Evolutionary conservation across 2,329 filamentous ascomycete genomes (phyloP).

Genomic region (Aciculosporium take): DNA sequence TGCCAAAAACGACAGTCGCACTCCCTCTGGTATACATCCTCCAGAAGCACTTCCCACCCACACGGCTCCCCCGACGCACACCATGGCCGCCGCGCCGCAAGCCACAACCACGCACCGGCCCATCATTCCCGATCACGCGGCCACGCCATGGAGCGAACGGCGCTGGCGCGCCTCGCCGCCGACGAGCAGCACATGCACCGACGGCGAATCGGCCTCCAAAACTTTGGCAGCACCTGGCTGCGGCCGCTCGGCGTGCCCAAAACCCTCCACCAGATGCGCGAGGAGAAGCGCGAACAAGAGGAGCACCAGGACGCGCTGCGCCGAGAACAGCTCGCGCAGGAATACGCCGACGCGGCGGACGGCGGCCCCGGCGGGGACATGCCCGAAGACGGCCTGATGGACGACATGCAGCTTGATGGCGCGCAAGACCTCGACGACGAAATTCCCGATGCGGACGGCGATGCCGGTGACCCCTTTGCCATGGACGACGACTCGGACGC

Average conservation of each 20-base stretch:
- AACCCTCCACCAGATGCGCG: slow-evolving; percentile 76
- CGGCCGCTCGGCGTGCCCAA: slow-evolving; percentile 78
- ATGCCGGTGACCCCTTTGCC: slow-evolving; percentile 32
- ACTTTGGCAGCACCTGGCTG: slow-evolving; percentile 83
- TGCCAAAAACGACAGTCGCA: slow-evolving; percentile 39
- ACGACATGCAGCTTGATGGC: slow-evolving; percentile 41
- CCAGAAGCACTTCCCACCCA: slow-evolving; percentile 33
- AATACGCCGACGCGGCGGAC: slow-evolving; percentile 58
- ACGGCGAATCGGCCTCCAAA: slow-evolving; percentile 67
- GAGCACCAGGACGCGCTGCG: slow-evolving; percentile 67
- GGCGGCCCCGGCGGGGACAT: slow-evolving; percentile 16
- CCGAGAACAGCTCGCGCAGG: slow-evolving; percentile 55
- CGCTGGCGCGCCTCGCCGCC: slow-evolving; percentile 52
- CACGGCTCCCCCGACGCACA: slow-evolving; percentile 20
- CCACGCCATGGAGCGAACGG: slow-evolving; percentile 39
- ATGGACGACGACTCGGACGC: slow-evolving; percentile 29
- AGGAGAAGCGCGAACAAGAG: slow-evolving; percentile 77
- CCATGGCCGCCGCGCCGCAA: slow-evolving; percentile 15
- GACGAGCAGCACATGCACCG: slow-evolving; percentile 68
- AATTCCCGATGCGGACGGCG: slow-evolving; percentile 46
- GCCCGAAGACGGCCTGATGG: slow-evolving; percentile 34
- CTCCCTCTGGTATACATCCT: slow-evolving; percentile 58
- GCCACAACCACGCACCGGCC: slow-evolving; percentile 17
- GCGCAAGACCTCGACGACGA: slow-evolving; percentile 56
- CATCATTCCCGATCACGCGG: slow-evolving; percentile 24